Conservation (phyloP, 2,329 filamentous ascomycete genomes). For the Xylaria sp. region DNA sequence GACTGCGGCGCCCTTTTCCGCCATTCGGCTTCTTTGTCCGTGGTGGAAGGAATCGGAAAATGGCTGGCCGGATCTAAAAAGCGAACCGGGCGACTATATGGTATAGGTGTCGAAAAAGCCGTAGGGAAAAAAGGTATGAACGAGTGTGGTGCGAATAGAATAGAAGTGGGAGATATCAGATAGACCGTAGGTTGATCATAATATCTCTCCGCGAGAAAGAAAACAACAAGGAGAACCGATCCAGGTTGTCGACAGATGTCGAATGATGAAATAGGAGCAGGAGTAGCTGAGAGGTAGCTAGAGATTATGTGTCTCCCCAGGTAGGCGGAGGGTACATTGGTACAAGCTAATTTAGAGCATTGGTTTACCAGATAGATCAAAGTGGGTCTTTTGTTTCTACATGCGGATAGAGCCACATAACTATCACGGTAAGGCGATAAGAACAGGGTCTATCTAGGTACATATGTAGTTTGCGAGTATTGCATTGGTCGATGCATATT, state of each 20-base stretch:
- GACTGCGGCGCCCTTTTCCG: conserved; percentile 63
- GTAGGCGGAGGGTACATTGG: conserved; percentile 11
- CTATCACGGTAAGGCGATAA: conserved; percentile 17
- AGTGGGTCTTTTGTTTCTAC: neutral
- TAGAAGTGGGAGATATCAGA: conserved; percentile 8
- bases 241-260: conserved; percentile 25
- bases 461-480: neutral
- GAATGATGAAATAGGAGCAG: conserved; percentile 38
- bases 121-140: conserved; percentile 31
- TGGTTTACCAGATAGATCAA: neutral
- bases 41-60: conserved; percentile 10
- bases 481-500: conserved; percentile 17
- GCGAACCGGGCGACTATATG: neutral
- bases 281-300: conserved; percentile 26
- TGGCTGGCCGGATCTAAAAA: neutral
- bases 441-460: neutral
- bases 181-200: conserved; percentile 30
- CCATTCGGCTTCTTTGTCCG: conserved; percentile 54
- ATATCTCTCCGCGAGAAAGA: conserved; percentile 22
- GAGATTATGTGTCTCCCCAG: conserved; percentile 27
- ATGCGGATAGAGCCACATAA: neutral
- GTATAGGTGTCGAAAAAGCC: conserved; percentile 8
- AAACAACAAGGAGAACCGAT: conserved; percentile 16
- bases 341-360: conserved; percentile 17
- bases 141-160: conserved; percentile 36